A percentile compares a stretch with the other conserved stretches of the same genome.
These are phyloP conservation scores for Eleusine coracana DNA, from an alignment of 176 grass and related monocot genomes.

Conservation along the genomic window DNA sequence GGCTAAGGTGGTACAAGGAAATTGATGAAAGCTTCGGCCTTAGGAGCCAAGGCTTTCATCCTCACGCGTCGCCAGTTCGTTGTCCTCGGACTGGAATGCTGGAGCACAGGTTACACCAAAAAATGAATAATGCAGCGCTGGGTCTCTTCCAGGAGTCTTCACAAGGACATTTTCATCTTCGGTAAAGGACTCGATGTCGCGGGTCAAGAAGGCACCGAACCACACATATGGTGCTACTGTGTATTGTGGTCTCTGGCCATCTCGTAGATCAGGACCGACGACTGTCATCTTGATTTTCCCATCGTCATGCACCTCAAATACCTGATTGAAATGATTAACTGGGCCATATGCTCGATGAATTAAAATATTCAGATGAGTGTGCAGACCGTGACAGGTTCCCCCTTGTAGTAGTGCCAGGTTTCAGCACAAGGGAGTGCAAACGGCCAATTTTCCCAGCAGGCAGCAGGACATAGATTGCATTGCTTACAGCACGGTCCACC, in stretches of 20 bases:
- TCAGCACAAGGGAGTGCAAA: conserved; percentile 86
- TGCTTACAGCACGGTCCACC: conserved; percentile 67
- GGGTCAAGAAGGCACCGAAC: conserved; percentile 71
- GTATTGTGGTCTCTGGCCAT: conserved; percentile 68
- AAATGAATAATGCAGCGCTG: conserved; percentile 67
- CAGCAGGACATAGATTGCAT: conserved; percentile 81
- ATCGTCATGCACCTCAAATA: conserved; percentile 76
- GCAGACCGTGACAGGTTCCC: conserved; percentile 81
- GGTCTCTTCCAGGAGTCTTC: conserved; percentile 60
- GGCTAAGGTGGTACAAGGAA: conserved; percentile 62
- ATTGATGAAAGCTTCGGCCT: conserved; percentile 71
- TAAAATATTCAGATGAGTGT: conserved; percentile 3
- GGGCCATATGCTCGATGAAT: not conserved
- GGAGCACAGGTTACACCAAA: conserved; percentile 87
- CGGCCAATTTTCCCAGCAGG: conserved; percentile 63
- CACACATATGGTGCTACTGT: conserved; percentile 78
- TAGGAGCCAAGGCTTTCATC: conserved; percentile 58
- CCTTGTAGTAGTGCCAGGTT: conserved; percentile 83
- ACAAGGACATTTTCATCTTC: conserved; percentile 53
- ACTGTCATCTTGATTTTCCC: conserved; percentile 70
- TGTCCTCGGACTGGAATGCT: conserved; percentile 66
- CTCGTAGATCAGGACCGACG: conserved; percentile 60
- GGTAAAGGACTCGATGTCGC: conserved; percentile 52
- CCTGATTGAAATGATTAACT: conserved; percentile 38
- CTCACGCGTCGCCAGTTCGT: conserved; percentile 67